Percentiles rank a stretch among this genome's conserved stretches.
phyloP scores from a whole-genome alignment of 345 rosid species.

The Camelina sativa region DNA sequence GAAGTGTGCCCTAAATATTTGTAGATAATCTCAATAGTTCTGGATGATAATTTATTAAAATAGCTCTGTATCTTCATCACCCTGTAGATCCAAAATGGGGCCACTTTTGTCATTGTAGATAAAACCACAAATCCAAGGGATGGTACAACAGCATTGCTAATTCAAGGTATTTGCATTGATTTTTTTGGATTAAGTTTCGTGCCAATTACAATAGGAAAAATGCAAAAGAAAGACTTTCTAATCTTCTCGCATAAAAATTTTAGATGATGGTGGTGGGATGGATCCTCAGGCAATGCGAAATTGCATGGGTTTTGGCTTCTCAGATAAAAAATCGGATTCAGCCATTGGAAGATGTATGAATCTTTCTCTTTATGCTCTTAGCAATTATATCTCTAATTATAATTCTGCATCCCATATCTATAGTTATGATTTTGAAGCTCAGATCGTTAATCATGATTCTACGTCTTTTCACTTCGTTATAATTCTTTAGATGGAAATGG shows the following conservation, averaged over 20 bases:
- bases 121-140: slow-evolving; percentile 77
- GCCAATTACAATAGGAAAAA: slow-evolving; percentile 4
- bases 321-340: slow-evolving; percentile 74
- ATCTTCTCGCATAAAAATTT: slow-evolving; percentile 18
- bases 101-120: slow-evolving; percentile 92
- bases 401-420: slow-evolving; percentile 21
- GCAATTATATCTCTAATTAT: slow-evolving; percentile 22
- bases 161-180: slow-evolving; percentile 64
- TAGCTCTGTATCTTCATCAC: slow-evolving; percentile 44
- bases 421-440: slow-evolving; percentile 20
- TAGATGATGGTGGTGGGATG: slow-evolving; percentile 99
- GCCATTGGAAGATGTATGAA: slow-evolving; percentile 84
- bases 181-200: slow-evolving; percentile 23
- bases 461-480: slow-evolving; percentile 37
- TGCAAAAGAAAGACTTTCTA: slow-evolving; percentile 16
- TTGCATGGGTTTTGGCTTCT: slow-evolving; percentile 98
- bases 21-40: slow-evolving; percentile 27
- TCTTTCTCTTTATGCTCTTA: slow-evolving; percentile 31
- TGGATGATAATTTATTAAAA: slow-evolving; percentile 34
- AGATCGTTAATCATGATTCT: slow-evolving; percentile 19
- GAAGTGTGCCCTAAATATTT: slow-evolving; percentile 19
- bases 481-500: slow-evolving; percentile 90
- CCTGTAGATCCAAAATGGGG: slow-evolving; percentile 92
- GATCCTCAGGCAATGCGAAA: slow-evolving; percentile 81
- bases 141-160: slow-evolving; percentile 67